Percentiles rank a stretch among this genome's conserved stretches.
Conservation (phyloP, 2,329 filamentous ascomycete species). For the Colletotrichum gloeosporioides region DNA sequence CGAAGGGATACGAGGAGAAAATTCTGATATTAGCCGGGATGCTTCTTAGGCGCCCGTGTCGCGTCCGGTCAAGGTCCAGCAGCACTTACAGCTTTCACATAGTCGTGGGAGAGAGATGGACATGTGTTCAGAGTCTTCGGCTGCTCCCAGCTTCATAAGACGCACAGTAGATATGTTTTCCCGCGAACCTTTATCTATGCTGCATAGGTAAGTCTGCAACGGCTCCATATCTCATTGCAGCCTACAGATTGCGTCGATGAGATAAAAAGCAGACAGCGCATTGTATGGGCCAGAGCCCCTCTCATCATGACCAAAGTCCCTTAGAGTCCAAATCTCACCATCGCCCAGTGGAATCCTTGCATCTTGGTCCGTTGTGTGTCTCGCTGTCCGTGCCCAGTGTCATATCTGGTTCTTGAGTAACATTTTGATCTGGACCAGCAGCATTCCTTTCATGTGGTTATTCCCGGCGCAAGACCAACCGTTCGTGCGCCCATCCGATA, state of each 20-base stretch:
- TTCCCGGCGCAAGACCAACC: background rate
- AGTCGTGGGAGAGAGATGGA: background rate
- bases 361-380: background rate
- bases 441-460: background rate
- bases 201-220: background rate
- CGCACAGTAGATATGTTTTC: background rate
- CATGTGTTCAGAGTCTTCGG: background rate
- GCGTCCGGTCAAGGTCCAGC: background rate
- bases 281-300: background rate
- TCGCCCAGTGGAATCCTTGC: background rate
- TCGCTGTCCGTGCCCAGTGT: background rate
- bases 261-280: background rate
- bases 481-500: background rate
- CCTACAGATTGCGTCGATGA: background rate
- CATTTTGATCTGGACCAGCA: background rate
- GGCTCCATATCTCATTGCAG: background rate
- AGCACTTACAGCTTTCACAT: background rate
- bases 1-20: background rate
- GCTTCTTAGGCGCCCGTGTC: background rate
- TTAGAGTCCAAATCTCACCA: background rate
- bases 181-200: background rate
- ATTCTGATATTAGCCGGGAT: background rate
- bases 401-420: background rate
- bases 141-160: background rate
- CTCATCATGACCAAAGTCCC: background rate